Evolutionary conservation across 2,329 filamentous ascomycete species (phyloP), one percentile per base, ranked within the genome.

Genomic region (Grosmannia serpens): DNA sequence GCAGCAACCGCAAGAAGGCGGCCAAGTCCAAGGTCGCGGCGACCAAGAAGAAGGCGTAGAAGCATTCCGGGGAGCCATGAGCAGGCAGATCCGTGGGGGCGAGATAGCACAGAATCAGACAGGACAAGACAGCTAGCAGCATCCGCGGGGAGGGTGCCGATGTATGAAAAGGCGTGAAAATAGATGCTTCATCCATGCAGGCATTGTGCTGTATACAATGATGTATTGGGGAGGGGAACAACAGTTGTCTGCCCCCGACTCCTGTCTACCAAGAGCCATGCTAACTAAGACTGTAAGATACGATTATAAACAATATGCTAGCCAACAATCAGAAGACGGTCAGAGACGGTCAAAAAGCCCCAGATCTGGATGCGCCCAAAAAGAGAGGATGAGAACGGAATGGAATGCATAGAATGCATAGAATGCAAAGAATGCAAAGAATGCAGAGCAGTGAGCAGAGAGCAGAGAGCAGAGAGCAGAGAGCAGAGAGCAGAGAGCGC

Each of bases 1-100:
- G 89, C 72, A 97, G 92, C 81, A 96, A 96, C 80, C 82, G 88
- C 73, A 97, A 97, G 84, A 96, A 94, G 84, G 90, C 90, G 4
- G 86, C 90, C 65, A 99, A 97, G 82, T 87, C 88, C 63, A 91
- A 91, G 75, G 87, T 88, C 59, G 86, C 87, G 24, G 61, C 63
- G 10, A 26, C 59, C 55, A 90, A 89, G 80, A 95, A 96, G 85
- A 94, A 95, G 85, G 84, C 86, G 61, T 89, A n/a, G n/a, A n/a
- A n/a, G n/a, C n/a, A n/a, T n/a, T n/a, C n/a, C n/a, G n/a, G n/a
- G n/a, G n/a, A n/a, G n/a, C n/a, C n/a, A n/a, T n/a, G n/a, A n/a
- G n/a, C n/a, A n/a, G n/a, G n/a, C n/a, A n/a, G n/a, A n/a, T n/a
- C n/a, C n/a, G n/a, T n/a, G n/a, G n/a, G n/a, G n/a, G n/a, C n/a